Base-by-base conservation (phyloP, 2,329 filamentous ascomycete species). In the Mariannaea sp. region DNA sequence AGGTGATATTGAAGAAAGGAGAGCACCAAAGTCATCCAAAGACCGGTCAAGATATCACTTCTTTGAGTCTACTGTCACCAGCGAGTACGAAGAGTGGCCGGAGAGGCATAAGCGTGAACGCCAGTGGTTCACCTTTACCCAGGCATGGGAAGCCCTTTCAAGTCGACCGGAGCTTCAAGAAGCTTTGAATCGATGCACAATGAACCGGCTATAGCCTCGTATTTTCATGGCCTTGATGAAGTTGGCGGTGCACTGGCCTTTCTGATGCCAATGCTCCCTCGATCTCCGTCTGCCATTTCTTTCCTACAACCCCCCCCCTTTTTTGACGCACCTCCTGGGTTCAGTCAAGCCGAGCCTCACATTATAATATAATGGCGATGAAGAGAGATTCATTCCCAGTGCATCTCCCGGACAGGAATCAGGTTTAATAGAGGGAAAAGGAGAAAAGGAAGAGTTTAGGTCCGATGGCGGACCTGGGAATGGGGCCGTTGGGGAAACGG, bases 31-130 rank as follows among this genome's bases (percentile, higher is more conserved):
- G 71, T 78, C 78, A 53, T 84, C 84, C 56, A 85, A 85, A 70
- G 81, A 84, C 59, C 76, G 78, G 40, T 78, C 82, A 50, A 80
- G 80, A 65, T 93, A 92, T 72, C 85, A 87, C 64, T 94, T 93
- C 74, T 94, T 86, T 74, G 90, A 97, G 74, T 92, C 87, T 58
- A 88, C 84, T n/a, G 94, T 99, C 57, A 84, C 88, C 59, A 87
- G 86, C 67, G 90, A 96, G 75, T 89, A 94, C 72, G 78, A 80
- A 13, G 85, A 92, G 53, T 99, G 94, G 94, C 94, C 94, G 1
- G 94, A 99, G 78, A 88, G 83, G 77, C 85, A 96, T 74, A 97
- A 97, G 80, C 84, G 94, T 67, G 87, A 87, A 71, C 85, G 94
- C 56, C 84, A 88, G 71, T 99, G 94, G 94, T 91, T 96, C 72